Evolutionary conservation across 306 rosid species (phyloP), one percentile per base, ranked within the genome.

Genomic region (Dryas octopetala): DNA sequence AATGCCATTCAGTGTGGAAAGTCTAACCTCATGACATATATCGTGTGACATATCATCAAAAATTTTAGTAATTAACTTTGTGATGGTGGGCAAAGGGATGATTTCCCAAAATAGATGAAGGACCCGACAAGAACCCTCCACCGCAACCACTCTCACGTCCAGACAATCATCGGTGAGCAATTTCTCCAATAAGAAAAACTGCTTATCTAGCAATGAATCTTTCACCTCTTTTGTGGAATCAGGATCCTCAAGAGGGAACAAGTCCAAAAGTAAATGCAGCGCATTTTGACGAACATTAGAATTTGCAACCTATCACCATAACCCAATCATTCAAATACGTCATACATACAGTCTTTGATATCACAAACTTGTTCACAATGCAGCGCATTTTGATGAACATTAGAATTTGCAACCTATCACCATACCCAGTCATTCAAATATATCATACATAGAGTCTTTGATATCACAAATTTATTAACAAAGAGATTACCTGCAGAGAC

Each of bases 191-290:
- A 95, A 81, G 82, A 89, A 88, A 80, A 91, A 91, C 86, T 95
- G 97, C 54, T 89, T 90, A 66, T 80, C 85, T 62, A 95, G 89
- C 86, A 95, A 82, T 7, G 88, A 73, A 80, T 95, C 98, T 67
- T 89, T 95, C 80, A 77, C 97, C 83, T 90, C 97, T 82, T 95
- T 95, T 5, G 96, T 86, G 67, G 97, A 89, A 72, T 87, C 97
- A 7, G 97, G 98, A 81, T 91, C 88, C 85, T 95, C 98, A 58
- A 90, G 91, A 71, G 98, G 98, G 75, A 91, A 91, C 85, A 91
- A 74, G 76, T 89, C 97, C 81, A 95, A 76, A 73, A 91, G 93
- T 64, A 95, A 73, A 79, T 90, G 96, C 80, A 95, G 81, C 47
- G 97, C 91, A 84, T 91, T 95, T 81, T 85, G 90, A 75, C 97